A percentile compares a stretch with the other conserved stretches of the same genome.
These are phyloP conservation scores for Umbilicus rupestris DNA, from an alignment of 164 flowering plant species.

Conservation along the genomic window DNA sequence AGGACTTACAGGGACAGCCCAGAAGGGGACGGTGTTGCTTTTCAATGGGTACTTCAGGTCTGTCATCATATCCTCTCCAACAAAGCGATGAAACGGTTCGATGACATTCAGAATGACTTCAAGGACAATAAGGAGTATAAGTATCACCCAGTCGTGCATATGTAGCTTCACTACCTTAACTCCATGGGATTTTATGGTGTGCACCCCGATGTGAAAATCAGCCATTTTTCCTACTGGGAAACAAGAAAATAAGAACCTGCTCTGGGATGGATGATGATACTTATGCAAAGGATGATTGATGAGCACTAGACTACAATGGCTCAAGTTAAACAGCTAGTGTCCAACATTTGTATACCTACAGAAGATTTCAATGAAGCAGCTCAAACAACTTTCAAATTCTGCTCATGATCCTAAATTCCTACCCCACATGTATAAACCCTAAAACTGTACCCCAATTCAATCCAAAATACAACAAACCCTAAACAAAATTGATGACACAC, in stretches of 20 bases:
- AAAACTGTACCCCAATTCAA: too few species aligned
- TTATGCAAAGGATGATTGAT: neutral
- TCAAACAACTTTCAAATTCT: neutral
- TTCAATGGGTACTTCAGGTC: slow-evolving; percentile 61
- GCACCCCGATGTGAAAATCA: slow-evolving; percentile 47
- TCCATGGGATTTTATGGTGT: slow-evolving; percentile 61
- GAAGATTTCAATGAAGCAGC: neutral
- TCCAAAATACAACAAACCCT: too few species aligned
- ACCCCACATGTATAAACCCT: too few species aligned
- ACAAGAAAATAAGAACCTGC: neutral
- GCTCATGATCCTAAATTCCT: too few species aligned
- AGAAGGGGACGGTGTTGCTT: slow-evolving; percentile 57
- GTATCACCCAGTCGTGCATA: slow-evolving; percentile 83
- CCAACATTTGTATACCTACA: neutral
- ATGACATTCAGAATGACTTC: slow-evolving; percentile 49
- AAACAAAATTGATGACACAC: too few species aligned
- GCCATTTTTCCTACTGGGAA: slow-evolving; percentile 37
- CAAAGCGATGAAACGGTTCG: slow-evolving; percentile 76
- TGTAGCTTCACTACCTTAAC: slow-evolving; percentile 47
- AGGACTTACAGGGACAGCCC: slow-evolving; percentile 61
- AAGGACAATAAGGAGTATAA: slow-evolving; percentile 49
- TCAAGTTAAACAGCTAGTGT: neutral
- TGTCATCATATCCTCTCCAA: slow-evolving; percentile 73
- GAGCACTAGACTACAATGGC: neutral
- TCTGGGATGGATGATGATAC: neutral